Conservation (phyloP, 768 basidiomycete genomes). For the Boletus pseudo-olivaceus region DNA sequence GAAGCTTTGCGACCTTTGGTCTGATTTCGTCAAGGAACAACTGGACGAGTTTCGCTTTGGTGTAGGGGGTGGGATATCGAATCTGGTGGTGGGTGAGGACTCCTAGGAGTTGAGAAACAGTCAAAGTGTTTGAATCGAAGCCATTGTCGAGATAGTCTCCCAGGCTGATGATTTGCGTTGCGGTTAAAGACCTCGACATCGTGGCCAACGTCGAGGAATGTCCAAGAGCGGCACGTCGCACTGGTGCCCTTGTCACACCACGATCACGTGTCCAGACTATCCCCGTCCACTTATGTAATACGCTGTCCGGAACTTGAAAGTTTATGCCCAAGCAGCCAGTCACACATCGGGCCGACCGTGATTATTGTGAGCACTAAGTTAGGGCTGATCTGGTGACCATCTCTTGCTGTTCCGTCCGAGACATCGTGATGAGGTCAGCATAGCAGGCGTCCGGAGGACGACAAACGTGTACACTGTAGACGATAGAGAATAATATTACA, state of each 20-base stretch:
- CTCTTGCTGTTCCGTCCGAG: slow-evolving; percentile 14
- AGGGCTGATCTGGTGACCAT: not conserved
- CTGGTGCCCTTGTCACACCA: slow-evolving; percentile 1
- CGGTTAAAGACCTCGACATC: slow-evolving; percentile 71
- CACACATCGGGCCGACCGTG: slow-evolving; percentile 4
- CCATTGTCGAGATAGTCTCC: slow-evolving; percentile 79
- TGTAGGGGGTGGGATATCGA: slow-evolving; percentile 68
- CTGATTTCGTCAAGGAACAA: slow-evolving; percentile 79
- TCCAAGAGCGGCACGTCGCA: not conserved
- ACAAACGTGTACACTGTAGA: not conserved
- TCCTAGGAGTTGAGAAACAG: slow-evolving; percentile 78
- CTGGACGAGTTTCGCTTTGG: slow-evolving; percentile 72
- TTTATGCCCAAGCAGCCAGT: not conserved
- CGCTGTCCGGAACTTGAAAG: not conserved
- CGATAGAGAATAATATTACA: not conserved
- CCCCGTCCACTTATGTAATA: not conserved
- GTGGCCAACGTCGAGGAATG: slow-evolving; percentile 21
- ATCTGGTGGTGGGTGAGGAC: slow-evolving; percentile 75
- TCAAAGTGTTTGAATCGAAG: slow-evolving; percentile 71
- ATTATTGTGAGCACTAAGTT: not conserved
- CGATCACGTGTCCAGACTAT: slow-evolving; percentile 21
- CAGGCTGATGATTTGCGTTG: slow-evolving; percentile 66
- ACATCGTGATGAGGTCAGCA: not conserved
- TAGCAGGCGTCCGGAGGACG: not conserved
- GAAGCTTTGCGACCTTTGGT: slow-evolving; percentile 51